Conservation (phyloP, 495 filamentous ascomycete species). For the Annulohypoxylon maeteangense region DNA sequence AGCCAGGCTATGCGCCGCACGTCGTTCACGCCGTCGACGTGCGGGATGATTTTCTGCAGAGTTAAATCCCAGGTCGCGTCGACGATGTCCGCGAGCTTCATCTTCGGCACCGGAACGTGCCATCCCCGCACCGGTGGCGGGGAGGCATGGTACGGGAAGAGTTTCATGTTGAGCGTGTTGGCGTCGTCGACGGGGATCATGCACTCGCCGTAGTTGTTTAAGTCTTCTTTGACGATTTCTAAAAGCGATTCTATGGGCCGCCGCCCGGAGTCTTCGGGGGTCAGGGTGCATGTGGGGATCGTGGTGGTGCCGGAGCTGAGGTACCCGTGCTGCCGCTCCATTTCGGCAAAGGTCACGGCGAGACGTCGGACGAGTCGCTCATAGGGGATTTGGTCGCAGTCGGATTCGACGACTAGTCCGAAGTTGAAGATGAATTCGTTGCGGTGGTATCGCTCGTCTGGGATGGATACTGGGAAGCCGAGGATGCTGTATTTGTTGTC, state of each 20-base stretch:
- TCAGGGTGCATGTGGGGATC: slow-evolving; percentile 56
- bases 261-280: slow-evolving; percentile 54
- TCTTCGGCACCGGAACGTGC: slow-evolving; percentile 91
- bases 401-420: slow-evolving; percentile 77
- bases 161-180: slow-evolving; percentile 95
- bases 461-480: slow-evolving; percentile 89
- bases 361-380: slow-evolving; percentile 86
- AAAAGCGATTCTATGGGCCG: slow-evolving; percentile 81
- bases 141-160: slow-evolving; percentile 83
- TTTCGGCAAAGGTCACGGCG: slow-evolving; percentile 81
- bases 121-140: slow-evolving; percentile 82
- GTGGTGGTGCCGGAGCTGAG: slow-evolving; percentile 60
- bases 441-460: slow-evolving; percentile 76
- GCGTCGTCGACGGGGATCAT: slow-evolving; percentile 96
- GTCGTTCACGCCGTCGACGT: slow-evolving; percentile 90
- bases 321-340: slow-evolving; percentile 88
- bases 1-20: slow-evolving; percentile 83
- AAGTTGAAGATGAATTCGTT: slow-evolving; percentile 99
- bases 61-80: slow-evolving; percentile 94
- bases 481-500: slow-evolving; percentile 82
- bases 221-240: slow-evolving; percentile 91
- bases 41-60: slow-evolving; percentile 80
- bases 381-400: slow-evolving; percentile 72
- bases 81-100: slow-evolving; percentile 74
- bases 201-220: slow-evolving; percentile 98